These are phyloP conservation scores for Cymbidium sinense DNA, from an alignment of 106 monocot species.

Conservation along the genomic window DNA sequence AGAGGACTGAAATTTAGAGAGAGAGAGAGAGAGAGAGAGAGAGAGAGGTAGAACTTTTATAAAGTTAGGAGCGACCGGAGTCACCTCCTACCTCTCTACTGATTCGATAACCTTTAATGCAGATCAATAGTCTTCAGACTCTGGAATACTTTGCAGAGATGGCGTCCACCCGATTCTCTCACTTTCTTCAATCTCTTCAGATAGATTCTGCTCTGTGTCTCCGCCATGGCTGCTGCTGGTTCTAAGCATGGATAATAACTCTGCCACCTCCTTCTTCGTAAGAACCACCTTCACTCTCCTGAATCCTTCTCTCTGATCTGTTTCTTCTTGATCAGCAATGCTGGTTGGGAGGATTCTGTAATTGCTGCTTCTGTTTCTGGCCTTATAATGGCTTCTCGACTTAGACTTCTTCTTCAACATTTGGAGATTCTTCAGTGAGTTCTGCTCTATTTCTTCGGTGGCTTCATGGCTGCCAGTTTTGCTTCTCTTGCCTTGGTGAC, in stretches of 20 bases:
- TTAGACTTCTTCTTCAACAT: not conserved
- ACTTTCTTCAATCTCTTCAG: not conserved
- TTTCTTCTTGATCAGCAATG: not conserved
- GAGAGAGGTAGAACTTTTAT: no score
- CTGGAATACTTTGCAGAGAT: not conserved
- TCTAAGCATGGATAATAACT: not conserved
- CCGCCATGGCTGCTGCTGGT: not conserved
- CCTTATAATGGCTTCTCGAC: not conserved
- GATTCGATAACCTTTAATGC: no score
- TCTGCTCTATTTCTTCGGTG: not conserved
- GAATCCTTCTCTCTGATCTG: not conserved
- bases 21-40: no score
- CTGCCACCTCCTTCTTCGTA: not conserved
- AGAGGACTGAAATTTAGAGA: no score
- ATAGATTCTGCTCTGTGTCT: not conserved
- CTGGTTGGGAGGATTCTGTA: not conserved
- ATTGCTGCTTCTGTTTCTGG: not conserved
- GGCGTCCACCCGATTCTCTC: not conserved
- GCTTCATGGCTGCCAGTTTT: not conserved
- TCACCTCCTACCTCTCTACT: no score
- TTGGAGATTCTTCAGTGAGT: not conserved
- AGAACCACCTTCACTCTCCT: slow-evolving; percentile 2
- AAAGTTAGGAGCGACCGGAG: no score
- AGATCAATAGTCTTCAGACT: not conserved
- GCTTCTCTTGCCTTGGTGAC: not conserved